A percentile compares a stretch with the other conserved stretches of the same genome.
phyloP scores from a whole-genome alignment of 306 rosid species.

The Vigna hirtella region DNA sequence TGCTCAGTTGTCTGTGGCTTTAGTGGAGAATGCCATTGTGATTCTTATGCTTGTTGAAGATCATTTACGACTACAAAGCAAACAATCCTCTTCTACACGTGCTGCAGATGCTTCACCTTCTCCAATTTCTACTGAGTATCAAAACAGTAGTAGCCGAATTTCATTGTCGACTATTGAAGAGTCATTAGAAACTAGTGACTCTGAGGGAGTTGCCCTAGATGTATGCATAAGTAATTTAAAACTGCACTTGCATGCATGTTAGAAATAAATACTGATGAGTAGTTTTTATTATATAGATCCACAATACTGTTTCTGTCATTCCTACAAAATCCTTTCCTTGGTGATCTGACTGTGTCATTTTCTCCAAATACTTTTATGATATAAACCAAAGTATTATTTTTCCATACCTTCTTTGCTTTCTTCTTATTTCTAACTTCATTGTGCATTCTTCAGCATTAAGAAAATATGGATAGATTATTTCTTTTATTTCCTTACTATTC shows the following conservation, averaged over 20 bases:
- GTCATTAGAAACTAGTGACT: constrained; percentile 64
- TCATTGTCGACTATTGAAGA: constrained; percentile 54
- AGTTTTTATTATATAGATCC: constrained; percentile 36
- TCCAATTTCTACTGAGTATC: constrained; percentile 64
- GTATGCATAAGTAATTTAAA: constrained; percentile 58
- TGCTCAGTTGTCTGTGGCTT: constrained; percentile 97
- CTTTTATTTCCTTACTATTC: constrained; percentile 28
- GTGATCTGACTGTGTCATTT: constrained; percentile 8
- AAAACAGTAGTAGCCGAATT: constrained; percentile 51
- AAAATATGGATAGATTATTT: constrained; percentile 5
- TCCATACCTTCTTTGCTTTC: constrained; percentile 2
- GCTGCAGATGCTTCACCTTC: constrained; percentile 69
- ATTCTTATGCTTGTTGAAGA: constrained; percentile 99
- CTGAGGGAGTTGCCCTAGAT: constrained; percentile 73
- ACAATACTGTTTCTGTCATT: constrained; percentile 27
- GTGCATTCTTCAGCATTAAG: constrained; percentile 27
- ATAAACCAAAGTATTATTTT: background rate
- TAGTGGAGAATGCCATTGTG: constrained; percentile 98
- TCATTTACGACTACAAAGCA: constrained; percentile 92
- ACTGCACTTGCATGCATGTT: constrained; percentile 36
- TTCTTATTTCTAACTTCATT: constrained; percentile 22
- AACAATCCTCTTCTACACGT: constrained; percentile 65
- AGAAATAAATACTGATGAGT: constrained; percentile 26
- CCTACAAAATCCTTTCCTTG: constrained; percentile 24
- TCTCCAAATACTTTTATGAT: constrained; percentile 2